These are phyloP conservation scores for Leccinum fuscescens DNA, from an alignment of 1,284 basidiomycete species.

Conservation along the genomic window DNA sequence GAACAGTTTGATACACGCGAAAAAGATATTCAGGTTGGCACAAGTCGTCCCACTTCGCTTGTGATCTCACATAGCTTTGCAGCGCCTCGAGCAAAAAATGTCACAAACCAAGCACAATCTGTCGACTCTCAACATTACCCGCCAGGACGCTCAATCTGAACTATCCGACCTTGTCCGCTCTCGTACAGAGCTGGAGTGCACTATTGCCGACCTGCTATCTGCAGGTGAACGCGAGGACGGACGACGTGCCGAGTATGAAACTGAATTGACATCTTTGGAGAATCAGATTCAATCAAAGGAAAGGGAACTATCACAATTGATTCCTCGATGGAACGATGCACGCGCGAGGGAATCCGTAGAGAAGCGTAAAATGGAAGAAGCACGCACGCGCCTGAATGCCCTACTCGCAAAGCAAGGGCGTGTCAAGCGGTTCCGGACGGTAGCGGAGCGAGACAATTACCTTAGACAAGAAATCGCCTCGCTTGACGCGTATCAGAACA, in stretches of 20 bases:
- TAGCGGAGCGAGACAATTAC: slow-evolving; percentile 78
- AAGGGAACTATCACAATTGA: slow-evolving; percentile 55
- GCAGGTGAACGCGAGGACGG: slow-evolving; percentile 61
- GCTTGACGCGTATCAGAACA: slow-evolving; percentile 55
- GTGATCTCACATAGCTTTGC: slow-evolving; percentile 5
- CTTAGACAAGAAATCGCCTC: slow-evolving; percentile 73
- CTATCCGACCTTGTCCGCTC: slow-evolving; percentile 76
- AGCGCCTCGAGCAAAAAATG: slow-evolving; percentile 77
- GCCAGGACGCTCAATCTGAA: slow-evolving; percentile 73
- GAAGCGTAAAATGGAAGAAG: slow-evolving; percentile 71
- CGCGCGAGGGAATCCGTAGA: slow-evolving; percentile 60
- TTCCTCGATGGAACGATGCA: slow-evolving; percentile 66
- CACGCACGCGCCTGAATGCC: slow-evolving; percentile 65
- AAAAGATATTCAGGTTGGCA: slow-evolving; percentile 73
- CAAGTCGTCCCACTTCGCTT: slow-evolving; percentile 4
- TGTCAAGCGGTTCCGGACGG: slow-evolving; percentile 79
- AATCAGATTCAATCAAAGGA: slow-evolving; percentile 65
- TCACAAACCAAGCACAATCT: slow-evolving; percentile 69
- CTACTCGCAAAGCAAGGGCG: slow-evolving; percentile 90
- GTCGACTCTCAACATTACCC: slow-evolving; percentile 67
- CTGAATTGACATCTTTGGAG: slow-evolving; percentile 65
- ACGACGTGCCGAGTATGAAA: slow-evolving; percentile 60
- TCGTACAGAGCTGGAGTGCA: slow-evolving; percentile 79
- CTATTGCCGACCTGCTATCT: slow-evolving; percentile 77
- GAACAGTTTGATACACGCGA: slow-evolving; percentile 84